phyloP scores from a whole-genome alignment of 2,329 filamentous ascomycete species.

The Cladosporium austrohemisphaericum region DNA sequence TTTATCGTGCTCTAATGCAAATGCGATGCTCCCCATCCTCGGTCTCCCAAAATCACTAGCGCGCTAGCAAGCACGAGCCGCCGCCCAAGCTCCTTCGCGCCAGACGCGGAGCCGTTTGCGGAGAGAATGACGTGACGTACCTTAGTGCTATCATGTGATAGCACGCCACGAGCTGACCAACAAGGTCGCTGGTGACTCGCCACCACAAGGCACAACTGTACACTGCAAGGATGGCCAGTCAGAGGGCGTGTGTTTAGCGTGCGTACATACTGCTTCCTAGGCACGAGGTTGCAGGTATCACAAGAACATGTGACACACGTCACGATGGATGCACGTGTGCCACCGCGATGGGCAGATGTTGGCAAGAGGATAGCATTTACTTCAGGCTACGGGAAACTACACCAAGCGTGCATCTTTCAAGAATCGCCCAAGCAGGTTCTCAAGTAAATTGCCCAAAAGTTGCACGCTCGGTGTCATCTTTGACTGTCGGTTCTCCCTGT shows the following conservation, averaged over 20 bases:
- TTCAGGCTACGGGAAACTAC: slow-evolving; percentile 3
- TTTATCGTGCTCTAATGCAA: too few relatives aligned
- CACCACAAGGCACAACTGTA: too few relatives aligned
- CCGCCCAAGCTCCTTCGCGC: background rate
- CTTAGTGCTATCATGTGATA: background rate
- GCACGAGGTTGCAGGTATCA: too few relatives aligned
- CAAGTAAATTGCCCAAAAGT: background rate
- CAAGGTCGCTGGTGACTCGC: background rate
- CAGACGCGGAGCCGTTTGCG: slow-evolving; percentile 12
- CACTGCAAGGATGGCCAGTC: background rate
- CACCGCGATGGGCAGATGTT: too few relatives aligned
- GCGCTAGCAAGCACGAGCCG: background rate
- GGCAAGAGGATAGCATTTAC: slow-evolving; percentile 5
- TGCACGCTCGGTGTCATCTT: background rate
- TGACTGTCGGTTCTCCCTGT: background rate
- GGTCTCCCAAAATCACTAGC: background rate
- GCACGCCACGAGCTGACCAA: background rate
- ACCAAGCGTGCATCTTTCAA: background rate
- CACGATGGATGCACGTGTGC: too few relatives aligned
- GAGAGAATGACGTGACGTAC: slow-evolving; percentile 1
- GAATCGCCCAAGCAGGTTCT: background rate
- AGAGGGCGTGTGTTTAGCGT: background rate
- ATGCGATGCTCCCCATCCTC: background rate
- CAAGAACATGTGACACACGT: too few relatives aligned
- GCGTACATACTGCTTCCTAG: too few relatives aligned